These are phyloP conservation scores for Teratosphaeria viscida DNA, from an alignment of 2,329 filamentous ascomycete genomes.

Conservation along the genomic window DNA sequence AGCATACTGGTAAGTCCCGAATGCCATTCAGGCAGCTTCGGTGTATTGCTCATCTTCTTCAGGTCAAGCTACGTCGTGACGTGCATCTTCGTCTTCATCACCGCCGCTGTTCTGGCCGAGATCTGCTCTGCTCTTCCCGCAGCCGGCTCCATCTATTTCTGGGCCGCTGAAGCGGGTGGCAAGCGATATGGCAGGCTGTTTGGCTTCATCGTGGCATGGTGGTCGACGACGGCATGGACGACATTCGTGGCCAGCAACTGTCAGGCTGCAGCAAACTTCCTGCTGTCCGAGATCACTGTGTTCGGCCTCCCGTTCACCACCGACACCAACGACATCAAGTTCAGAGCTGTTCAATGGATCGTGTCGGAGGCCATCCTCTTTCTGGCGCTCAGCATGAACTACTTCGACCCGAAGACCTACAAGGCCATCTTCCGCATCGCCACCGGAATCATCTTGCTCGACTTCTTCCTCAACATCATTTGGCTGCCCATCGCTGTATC, in stretches of 20 bases:
- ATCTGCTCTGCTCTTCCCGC: conserved; percentile 50
- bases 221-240: conserved; percentile 53
- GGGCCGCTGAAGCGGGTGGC: conserved; percentile 51
- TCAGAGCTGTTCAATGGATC: conserved; percentile 52
- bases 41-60: conserved; percentile 1
- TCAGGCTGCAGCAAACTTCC: conserved; percentile 30
- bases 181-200: conserved; percentile 45
- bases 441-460: conserved; percentile 42
- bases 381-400: conserved; percentile 30
- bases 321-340: conserved; percentile 43
- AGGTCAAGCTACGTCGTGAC: conserved; percentile 52
- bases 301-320: conserved; percentile 47
- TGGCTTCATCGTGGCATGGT: conserved; percentile 54
- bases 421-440: conserved; percentile 43
- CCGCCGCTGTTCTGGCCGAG: conserved; percentile 50
- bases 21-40: not conserved
- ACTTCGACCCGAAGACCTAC: conserved; percentile 31
- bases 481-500: conserved; percentile 50
- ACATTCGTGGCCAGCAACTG: conserved; percentile 31
- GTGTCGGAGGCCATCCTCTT: conserved; percentile 37
- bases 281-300: conserved; percentile 43
- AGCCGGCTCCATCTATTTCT: conserved; percentile 51
- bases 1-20: conserved; percentile 44
- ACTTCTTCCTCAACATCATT: conserved; percentile 50
- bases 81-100: conserved; percentile 51